Percentiles rank a stretch among this genome's conserved stretches.
Conservation (phyloP, 2,329 filamentous ascomycete genomes). For the Lecanicillium sp. region DNA sequence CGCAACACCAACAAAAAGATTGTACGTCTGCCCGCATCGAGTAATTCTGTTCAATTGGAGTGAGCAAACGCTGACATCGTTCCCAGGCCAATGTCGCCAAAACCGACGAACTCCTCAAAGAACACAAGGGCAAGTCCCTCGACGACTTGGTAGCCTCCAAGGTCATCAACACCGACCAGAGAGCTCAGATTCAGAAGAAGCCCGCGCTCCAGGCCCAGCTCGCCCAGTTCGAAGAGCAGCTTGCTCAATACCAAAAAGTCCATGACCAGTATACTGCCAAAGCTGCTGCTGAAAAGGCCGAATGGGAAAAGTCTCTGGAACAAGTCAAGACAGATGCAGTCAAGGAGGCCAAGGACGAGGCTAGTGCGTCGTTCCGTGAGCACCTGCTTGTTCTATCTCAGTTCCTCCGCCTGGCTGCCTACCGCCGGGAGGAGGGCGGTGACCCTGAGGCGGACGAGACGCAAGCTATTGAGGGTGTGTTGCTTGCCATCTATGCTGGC, state of each 20-base stretch:
- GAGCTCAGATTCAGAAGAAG: constrained; percentile 69
- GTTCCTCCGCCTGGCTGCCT: constrained; percentile 72
- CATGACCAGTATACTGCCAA: constrained; percentile 62
- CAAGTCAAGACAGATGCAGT: constrained; percentile 46
- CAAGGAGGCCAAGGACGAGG: constrained; percentile 40
- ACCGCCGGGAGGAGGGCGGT: constrained; percentile 62
- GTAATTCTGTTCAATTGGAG: not conserved
- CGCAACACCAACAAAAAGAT: constrained; percentile 94
- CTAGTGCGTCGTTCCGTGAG: constrained; percentile 49
- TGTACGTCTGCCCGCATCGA: constrained; percentile 42
- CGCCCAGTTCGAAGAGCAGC: constrained; percentile 63
- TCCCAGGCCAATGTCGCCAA: constrained; percentile 60
- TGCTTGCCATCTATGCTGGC: constrained; percentile 71
- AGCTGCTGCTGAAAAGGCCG: constrained; percentile 48
- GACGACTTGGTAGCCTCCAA: constrained; percentile 63
- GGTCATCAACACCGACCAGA: constrained; percentile 76
- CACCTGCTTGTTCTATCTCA: constrained; percentile 66
- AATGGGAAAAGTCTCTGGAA: constrained; percentile 49
- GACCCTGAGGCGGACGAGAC: constrained; percentile 61
- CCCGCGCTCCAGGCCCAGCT: constrained; percentile 62
- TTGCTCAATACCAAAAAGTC: constrained; percentile 65
- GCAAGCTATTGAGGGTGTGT: constrained; percentile 70
- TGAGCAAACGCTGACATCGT: constrained; percentile 3
- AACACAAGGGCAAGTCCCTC: constrained; percentile 61
- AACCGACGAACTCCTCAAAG: constrained; percentile 59